phyloP scores from a whole-genome alignment of 129 eudicot species.

The Glebionis coronaria region DNA sequence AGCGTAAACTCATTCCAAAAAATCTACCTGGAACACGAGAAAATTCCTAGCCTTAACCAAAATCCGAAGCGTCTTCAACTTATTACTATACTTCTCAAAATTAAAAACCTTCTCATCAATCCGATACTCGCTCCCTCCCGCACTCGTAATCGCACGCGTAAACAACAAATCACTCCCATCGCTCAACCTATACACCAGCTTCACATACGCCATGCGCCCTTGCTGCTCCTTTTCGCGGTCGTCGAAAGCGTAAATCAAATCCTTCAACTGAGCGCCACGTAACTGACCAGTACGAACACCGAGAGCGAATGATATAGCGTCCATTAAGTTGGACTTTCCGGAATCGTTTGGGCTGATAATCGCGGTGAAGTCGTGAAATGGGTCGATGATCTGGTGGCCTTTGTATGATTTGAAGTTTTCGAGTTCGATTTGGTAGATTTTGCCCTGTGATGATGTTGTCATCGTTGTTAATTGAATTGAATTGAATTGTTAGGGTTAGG shows the following conservation, averaged over 20 bases:
- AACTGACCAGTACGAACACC: conserved; percentile 97
- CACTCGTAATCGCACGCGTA: conserved; percentile 57
- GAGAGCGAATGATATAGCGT: conserved; percentile 94
- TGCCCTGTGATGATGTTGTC: conserved; percentile 65
- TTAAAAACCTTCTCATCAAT: conserved; percentile 62
- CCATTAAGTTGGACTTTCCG: conserved; percentile 96
- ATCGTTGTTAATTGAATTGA: no score
- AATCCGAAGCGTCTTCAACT: conserved; percentile 72
- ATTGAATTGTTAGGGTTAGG: conserved; percentile 34
- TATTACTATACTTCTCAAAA: conserved; percentile 73
- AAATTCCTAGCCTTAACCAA: conserved; percentile 94
- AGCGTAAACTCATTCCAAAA: no score
- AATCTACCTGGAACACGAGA: conserved; percentile 97
- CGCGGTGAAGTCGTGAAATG: conserved; percentile 89
- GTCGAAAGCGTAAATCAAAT: conserved; percentile 80
- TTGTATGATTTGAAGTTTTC: no score
- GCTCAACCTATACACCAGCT: conserved; percentile 63
- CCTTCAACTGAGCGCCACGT: conserved; percentile 85
- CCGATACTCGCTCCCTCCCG: conserved; percentile 92
- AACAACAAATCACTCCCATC: conserved; percentile 64
- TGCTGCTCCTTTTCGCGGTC: conserved; percentile 76
- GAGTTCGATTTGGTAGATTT: conserved; percentile 83
- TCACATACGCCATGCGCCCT: conserved; percentile 83
- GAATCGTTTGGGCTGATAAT: conserved; percentile 96
- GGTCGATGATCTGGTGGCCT: conserved; percentile 77